Percentiles rank a stretch among this genome's conserved stretches.
Evolutionary conservation across 2,329 filamentous ascomycete species (phyloP).

Genomic region (Alternaria arborescens): DNA sequence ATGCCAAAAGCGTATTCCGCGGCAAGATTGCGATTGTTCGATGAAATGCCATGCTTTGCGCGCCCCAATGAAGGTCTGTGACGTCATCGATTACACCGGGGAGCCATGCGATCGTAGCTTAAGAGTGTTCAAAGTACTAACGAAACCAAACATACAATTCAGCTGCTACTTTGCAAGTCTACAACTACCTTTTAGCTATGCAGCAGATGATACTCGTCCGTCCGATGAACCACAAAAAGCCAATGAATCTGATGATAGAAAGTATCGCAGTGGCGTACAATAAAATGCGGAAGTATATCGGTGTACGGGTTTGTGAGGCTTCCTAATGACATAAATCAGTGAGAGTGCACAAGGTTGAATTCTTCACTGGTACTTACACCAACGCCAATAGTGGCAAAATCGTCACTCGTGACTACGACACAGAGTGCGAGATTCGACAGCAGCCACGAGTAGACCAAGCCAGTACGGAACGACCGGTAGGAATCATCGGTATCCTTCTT

Average conservation of each 20-base stretch:
- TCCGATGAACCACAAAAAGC: slow-evolving; percentile 93
- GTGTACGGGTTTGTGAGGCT: slow-evolving; percentile 69
- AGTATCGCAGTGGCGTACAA: slow-evolving; percentile 87
- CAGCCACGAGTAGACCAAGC: slow-evolving; percentile 90
- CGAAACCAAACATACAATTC: neutral
- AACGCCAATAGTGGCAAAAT: slow-evolving; percentile 83
- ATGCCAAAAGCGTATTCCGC: neutral
- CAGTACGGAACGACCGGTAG: slow-evolving; percentile 99
- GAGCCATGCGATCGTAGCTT: no score
- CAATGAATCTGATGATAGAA: slow-evolving; percentile 86
- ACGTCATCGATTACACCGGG: slow-evolving; percentile 3
- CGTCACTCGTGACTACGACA: slow-evolving; percentile 87
- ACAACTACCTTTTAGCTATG: slow-evolving; percentile 71
- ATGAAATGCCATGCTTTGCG: neutral
- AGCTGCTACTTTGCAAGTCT: neutral
- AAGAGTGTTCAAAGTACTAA: neutral
- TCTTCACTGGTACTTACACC: slow-evolving; percentile 68
- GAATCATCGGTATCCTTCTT: slow-evolving; percentile 93
- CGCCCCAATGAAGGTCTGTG: neutral
- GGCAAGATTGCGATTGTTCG: neutral
- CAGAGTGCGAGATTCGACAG: slow-evolving; percentile 90
- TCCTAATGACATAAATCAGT: slow-evolving; percentile 23
- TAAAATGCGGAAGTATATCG: slow-evolving; percentile 89
- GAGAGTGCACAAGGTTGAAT: neutral
- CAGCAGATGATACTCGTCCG: slow-evolving; percentile 96